Evolutionary conservation across 768 basidiomycete species (phyloP).

Genomic region (Candolleomyces efflorescens): DNA sequence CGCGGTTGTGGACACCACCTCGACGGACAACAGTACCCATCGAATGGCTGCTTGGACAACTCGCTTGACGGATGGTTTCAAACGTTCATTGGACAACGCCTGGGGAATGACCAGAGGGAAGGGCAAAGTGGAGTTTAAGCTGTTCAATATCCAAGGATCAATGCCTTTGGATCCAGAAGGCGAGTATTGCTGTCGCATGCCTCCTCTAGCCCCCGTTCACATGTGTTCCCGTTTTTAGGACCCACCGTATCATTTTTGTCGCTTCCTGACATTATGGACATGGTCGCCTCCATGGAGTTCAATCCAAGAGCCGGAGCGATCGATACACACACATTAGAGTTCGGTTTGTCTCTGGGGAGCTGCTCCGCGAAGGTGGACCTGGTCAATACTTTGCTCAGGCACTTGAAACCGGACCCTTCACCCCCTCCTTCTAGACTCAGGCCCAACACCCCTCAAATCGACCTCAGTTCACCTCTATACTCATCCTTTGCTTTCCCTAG

Average conservation of each 20-base stretch:
- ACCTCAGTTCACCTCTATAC: constrained; percentile 11
- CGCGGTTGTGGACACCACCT: constrained; percentile 12
- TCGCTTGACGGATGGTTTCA: constrained; percentile 54
- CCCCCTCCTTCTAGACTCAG: constrained; percentile 1
- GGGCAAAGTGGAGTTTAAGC: constrained; percentile 45
- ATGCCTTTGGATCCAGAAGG: constrained; percentile 22
- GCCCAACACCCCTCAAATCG: constrained; percentile 8
- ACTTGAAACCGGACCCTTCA: constrained; percentile 15
- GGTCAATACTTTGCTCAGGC: constrained; percentile 27
- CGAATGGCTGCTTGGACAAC: constrained; percentile 64
- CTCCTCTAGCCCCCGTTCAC: background rate
- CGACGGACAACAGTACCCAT: constrained; percentile 26
- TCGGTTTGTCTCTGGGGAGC: constrained; percentile 40
- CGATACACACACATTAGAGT: constrained; percentile 49
- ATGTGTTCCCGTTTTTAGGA: background rate
- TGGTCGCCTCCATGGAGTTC: constrained; percentile 48
- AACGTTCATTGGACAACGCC: constrained; percentile 64
- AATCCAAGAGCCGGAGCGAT: constrained; percentile 53
- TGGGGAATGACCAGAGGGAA: constrained; percentile 61
- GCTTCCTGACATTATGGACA: constrained; percentile 40
- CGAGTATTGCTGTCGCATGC: constrained; percentile 23
- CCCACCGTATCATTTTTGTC: constrained; percentile 35
- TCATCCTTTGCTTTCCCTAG: constrained; percentile 15
- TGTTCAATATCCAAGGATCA: constrained; percentile 44
- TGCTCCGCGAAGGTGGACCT: constrained; percentile 46